Evolutionary conservation across 495 filamentous ascomycete species (phyloP), one percentile per base, ranked within the genome.

Genomic region (Cenococcum geophilum): DNA sequence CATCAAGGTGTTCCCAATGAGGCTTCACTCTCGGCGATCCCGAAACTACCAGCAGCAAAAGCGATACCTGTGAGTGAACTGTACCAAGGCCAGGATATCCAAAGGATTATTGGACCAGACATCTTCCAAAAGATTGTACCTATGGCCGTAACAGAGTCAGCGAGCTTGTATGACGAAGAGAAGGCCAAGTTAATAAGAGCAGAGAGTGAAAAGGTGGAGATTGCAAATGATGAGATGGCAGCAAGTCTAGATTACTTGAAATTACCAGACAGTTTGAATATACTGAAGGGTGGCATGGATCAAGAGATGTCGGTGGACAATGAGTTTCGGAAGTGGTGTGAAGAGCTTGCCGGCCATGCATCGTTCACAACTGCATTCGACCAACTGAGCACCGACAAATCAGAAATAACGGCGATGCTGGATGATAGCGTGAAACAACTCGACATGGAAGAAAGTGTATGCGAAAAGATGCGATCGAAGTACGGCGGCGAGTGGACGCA

Each of bases 381-480:
- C 25, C 78, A 82, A 23, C 74, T 97, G 37, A 84, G 87, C 62
- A 77, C 83, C 37, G 86, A 91, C 59, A 97, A 93, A 73, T 78
- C 86, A 40, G 79, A 80, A 27, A 87, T 96, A 9, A 68, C 86
- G 9, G 74, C 80, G 2, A 79, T 86, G 9, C 72, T 98, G 57
- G 91, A 95, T 63, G 80, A 80, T 60, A 89, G 88, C 68, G 86
- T 83, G 43, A 95, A 93, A 68, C 88, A 92, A 67, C 71, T 98
- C 10, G 93, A 97, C 66, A 86, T 92, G 83, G 93, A 98, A 73
- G 95, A 97, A 76, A 93, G 88, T 58, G 91, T 97, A 5, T 98
- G 93, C 72, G 93, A 98, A 75, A 97, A 96, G 78, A 98, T 98
- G 93, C 83, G 93, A 54, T 95, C 91, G 1, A 98, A 98, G 73